Evolutionary conservation across 176 grass and related monocot species (phyloP), one percentile per base, ranked within the genome.

Genomic region (Oryza longistaminata): DNA sequence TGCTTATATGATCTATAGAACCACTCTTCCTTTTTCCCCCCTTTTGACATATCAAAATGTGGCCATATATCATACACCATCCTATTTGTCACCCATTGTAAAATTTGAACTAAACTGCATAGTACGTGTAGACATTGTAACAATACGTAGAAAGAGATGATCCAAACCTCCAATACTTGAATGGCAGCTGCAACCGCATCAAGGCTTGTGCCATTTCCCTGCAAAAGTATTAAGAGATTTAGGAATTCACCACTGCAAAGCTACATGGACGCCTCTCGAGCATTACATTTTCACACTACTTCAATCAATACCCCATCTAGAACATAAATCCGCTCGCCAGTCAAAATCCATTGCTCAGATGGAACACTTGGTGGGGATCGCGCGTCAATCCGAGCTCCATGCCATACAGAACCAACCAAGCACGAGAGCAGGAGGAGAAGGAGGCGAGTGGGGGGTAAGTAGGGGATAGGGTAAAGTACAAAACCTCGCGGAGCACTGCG

Each of bases 121-220:
- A 50, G 0, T 39, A 17, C 0, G 24, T 17, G 45, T 7, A 85
- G 60, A 4, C n/a, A 17, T 2, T 26, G 22, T 9, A 68, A 17
- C 25, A 12, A 75, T 6, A 39, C 11, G 2, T 17, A 40, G 39
- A 44, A 52, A 58, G 7, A 22, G 15, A 46, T 33, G 31, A 25
- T 16, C 72, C 86, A 6, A 24, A 98, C 95, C 93, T 98, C 95
- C 74, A 98, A 78, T 33, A 95, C 85, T 81, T 87, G 87, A 82
- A 98, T 90, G 37, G 93, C 95, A 88, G 95, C 91, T 53, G 93
- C 89, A 80, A 95, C 93, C 2, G 93, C 93, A 78, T 95, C 93
- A 25, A 98, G 77, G 79, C 93, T 95, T 65, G 88, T 90, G 88
- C 85, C 95, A 48, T 80, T 80, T 33, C 34, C 80, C 95, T 95